Base-by-base conservation (phyloP, 306 rosid genomes). In the Vachellia collinsii region DNA sequence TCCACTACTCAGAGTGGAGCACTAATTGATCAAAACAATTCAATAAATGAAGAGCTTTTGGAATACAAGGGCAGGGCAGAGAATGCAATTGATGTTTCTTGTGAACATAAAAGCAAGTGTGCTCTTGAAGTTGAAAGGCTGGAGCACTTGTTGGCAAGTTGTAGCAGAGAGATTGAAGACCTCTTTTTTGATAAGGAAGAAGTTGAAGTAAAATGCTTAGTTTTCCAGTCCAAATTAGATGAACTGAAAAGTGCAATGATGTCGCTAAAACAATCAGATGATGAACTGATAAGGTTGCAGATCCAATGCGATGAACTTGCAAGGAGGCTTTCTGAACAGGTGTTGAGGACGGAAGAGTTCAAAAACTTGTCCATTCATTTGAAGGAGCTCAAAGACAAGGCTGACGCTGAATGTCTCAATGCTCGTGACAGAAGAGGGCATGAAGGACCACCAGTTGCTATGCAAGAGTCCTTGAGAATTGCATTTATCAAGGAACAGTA, bases 401-500 rank as follows among this genome's bases (percentile, higher is more conserved):
- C 98, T 56, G 97, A 91, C 74, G 93, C 92, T 22, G 96, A 90
- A 85, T 86, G 89, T 68, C 79, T 78, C 70, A 91, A 85, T 81
- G 83, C 85, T 50, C 90, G 88, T 72, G 97, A 88, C 62, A 92
- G 87, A 85, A 92, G 88, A 88, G 97, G 90, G 79, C 86, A 88
- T 38, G 99, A 90, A 87, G 94, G 85, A 63, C 90, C 90, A 14
- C 92, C 90, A 6, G 79, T 73, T 76, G 91, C 89, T 43, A 79
- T 90, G 88, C 98, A 90, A 74, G 99, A 96, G 81, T 96, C 99
- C 19, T 83, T 96, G 84, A 96, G 99, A 86, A 96, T 96, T 70
- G 98, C 93, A 71, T 96, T 96, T 85, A 89, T 96, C 88, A 93
- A 92, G 91, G 99, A 96, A 72, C 99, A 96, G 75, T 92, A 92